A percentile compares a stretch with the other conserved stretches of the same genome.
These are phyloP conservation scores for Didymella segeticola DNA, from an alignment of 2,329 filamentous ascomycete species.

Conservation along the genomic window DNA sequence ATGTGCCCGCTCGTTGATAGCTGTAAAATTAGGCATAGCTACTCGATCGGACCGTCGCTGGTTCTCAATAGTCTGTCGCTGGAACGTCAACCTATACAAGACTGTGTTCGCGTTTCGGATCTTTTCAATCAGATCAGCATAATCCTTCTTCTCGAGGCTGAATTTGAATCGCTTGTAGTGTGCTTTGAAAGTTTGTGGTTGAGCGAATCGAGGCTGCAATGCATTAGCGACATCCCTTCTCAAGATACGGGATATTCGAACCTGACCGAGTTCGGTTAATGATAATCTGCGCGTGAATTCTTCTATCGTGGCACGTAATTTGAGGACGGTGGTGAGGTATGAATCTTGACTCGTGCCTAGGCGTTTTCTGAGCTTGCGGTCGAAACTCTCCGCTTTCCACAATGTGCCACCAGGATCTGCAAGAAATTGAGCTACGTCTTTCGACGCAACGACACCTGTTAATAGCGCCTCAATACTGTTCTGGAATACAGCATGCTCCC, in stretches of 20 bases:
- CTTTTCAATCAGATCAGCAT: slow-evolving; percentile 34
- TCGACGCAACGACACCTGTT: background rate
- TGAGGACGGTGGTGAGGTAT: background rate
- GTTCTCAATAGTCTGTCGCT: background rate
- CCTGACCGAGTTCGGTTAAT: too few species aligned
- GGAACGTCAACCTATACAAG: background rate
- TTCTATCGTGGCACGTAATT: background rate
- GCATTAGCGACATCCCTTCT: slow-evolving; percentile 16
- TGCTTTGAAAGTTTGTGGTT: slow-evolving; percentile 33
- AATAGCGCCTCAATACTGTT: slow-evolving; percentile 3
- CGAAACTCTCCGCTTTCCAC: background rate
- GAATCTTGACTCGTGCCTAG: background rate
- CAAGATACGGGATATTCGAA: background rate
- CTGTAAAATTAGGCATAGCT: background rate
- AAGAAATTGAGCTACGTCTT: background rate
- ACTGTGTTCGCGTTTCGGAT: slow-evolving; percentile 1
- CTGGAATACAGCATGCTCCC: slow-evolving; percentile 2
- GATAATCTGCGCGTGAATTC: background rate
- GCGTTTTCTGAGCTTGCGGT: slow-evolving; percentile 1
- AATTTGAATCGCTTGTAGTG: slow-evolving; percentile 40
- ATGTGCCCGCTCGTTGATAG: background rate
- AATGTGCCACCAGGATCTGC: slow-evolving; percentile 2
- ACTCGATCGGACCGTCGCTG: background rate
- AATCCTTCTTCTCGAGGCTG: slow-evolving; percentile 35
- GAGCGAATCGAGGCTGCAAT: slow-evolving; percentile 29